Evolutionary conservation across 495 filamentous ascomycete species (phyloP).

Genomic region (Podospora didyma): DNA sequence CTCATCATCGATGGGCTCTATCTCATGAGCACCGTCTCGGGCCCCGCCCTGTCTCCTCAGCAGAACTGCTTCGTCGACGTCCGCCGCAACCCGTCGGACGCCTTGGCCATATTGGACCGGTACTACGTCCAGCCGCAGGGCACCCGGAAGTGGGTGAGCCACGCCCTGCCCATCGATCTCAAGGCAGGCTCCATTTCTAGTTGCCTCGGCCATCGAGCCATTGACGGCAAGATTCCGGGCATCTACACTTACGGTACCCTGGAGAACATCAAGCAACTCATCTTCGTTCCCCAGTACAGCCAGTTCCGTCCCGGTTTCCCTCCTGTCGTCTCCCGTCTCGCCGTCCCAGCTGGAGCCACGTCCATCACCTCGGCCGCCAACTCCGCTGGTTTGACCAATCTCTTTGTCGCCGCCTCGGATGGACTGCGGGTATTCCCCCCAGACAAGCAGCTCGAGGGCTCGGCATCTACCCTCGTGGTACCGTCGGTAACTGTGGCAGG

Average conservation of each 20-base stretch:
- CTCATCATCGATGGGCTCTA: neutral
- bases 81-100: neutral
- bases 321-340: neutral
- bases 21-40: neutral
- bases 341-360: neutral
- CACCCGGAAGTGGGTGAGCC: neutral
- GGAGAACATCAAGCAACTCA: neutral
- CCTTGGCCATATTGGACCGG: neutral
- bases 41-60: neutral
- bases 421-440: neutral
- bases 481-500: neutral
- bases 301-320: neutral
- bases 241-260: neutral
- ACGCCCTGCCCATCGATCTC: neutral
- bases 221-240: neutral
- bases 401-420: neutral
- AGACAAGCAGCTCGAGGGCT: neutral
- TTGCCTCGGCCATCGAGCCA: neutral
- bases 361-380: neutral
- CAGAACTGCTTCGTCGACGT: neutral
- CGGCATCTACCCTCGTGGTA: neutral
- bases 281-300: neutral
- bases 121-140: neutral
- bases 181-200: neutral
- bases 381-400: neutral